Evolutionary conservation across 2,329 filamentous ascomycete genomes (phyloP).

Genomic region (Curvularia spicifera): DNA sequence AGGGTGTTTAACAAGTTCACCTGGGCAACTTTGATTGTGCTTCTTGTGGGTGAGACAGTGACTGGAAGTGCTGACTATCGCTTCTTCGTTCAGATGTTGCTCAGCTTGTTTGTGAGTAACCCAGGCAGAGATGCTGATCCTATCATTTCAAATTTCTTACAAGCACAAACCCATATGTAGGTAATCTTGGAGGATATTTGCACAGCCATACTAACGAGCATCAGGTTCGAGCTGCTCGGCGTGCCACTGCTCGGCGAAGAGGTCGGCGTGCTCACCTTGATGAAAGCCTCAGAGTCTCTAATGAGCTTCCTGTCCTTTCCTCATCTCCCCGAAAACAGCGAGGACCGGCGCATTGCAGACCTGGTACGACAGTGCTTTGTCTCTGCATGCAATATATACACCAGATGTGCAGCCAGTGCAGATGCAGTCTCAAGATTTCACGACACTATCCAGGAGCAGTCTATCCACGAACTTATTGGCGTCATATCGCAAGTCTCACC

Average conservation of each 20-base stretch:
- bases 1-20: too few species aligned
- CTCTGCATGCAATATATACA: too few species aligned
- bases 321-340: slow-evolving; percentile 7
- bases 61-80: slow-evolving; percentile 50
- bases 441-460: not conserved
- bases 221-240: slow-evolving; percentile 3
- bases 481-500: slow-evolving; percentile 18
- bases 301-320: slow-evolving; percentile 21
- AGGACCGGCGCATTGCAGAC: too few species aligned
- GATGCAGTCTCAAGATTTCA: too few species aligned
- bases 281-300: slow-evolving; percentile 15
- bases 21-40: too few species aligned
- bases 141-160: slow-evolving; percentile 5
- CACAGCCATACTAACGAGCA: not conserved
- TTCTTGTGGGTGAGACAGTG: slow-evolving; percentile 52
- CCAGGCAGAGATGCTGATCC: not conserved
- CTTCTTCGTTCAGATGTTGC: slow-evolving; percentile 49
- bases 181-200: not conserved
- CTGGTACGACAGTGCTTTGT: too few species aligned
- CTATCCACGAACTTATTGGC: slow-evolving; percentile 18
- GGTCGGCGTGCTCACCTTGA: slow-evolving; percentile 15
- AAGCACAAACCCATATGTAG: slow-evolving; percentile 15
- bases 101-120: slow-evolving; percentile 32
- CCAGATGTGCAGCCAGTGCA: too few species aligned
- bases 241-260: slow-evolving; percentile 26